Base-by-base conservation (phyloP, 352 stramenopile genomes). In the Globisporangium abappressorium region DNA sequence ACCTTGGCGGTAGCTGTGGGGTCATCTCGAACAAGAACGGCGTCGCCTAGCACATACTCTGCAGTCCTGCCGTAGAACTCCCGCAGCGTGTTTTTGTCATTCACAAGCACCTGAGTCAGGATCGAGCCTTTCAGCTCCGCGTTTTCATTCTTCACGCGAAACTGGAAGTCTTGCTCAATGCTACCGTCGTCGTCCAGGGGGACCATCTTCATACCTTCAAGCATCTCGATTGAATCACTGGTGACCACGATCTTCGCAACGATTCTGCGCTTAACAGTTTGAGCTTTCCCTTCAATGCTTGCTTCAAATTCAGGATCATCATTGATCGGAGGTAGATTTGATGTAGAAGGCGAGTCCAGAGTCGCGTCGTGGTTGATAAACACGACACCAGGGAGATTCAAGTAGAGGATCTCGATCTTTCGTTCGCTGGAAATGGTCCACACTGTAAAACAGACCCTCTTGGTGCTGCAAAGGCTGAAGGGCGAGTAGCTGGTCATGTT, bases 351-450 rank as follows among this genome's bases (percentile, higher is more conserved):
- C 12, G n/a, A 22, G 22, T 4, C 24, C 14, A 64, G 34, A 6
- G 36, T 33, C 6, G 20, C 43, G 14, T 64, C 36, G 26, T 24
- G 34, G 58, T 38, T 26, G 36, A 55, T 36, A 18, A 64, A 64
- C 4, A 51, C 58, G 26, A n/a, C 36, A 3, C 58, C 36, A 1
- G 36, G 58, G n/a, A 64, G 6, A 12, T 64, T 36, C 33, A 64
- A 22, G 5, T 34, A 36, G 5, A 64, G 58, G 4, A 6, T 14
- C 18, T 64, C 34, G n/a, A 64, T 20, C 7, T 64, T 7, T 5
- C 5, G 15, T 4, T 18, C 36, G 58, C 58, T 53, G 20, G 36
- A 34, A 26, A 64, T 54, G 15, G 58, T 64, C 58, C 58, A 55
- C 9, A 22, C n/a, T 54, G 9, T 64, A 22, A 0, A 64, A 18